Conservation (phyloP, 306 rosid species). For the Lathyrus aphaca region DNA sequence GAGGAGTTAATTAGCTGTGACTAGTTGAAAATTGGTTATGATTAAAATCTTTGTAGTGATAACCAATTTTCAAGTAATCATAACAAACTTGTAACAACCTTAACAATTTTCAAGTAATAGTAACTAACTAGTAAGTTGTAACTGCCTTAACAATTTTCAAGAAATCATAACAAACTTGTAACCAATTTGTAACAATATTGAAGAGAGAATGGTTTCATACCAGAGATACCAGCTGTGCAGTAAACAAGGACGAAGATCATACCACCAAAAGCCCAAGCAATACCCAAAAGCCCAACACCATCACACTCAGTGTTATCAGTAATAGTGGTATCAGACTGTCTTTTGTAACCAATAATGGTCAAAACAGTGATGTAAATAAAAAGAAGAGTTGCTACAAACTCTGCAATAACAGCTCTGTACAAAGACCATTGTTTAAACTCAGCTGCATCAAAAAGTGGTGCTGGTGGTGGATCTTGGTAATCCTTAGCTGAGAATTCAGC, state of each 20-base stretch:
- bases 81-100: too few relatives aligned
- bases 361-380: constrained; percentile 85
- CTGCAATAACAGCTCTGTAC: constrained; percentile 84
- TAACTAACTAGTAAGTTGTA: not conserved
- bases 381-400: constrained; percentile 89
- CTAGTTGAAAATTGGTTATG: too few relatives aligned
- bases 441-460: constrained; percentile 58
- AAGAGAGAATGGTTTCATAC: constrained; percentile 30
- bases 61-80: too few relatives aligned
- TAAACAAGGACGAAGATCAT: constrained; percentile 97
- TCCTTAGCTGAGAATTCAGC: constrained; percentile 62
- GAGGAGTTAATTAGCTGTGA: not conserved
- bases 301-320: constrained; percentile 45
- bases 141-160: not conserved
- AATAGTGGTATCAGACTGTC: constrained; percentile 1
- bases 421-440: constrained; percentile 82
- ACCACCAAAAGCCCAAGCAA: constrained; percentile 99
- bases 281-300: constrained; percentile 87
- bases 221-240: constrained; percentile 99
- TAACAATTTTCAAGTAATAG: not conserved
- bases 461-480: constrained; percentile 91
- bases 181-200: too few relatives aligned
- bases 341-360: constrained; percentile 80
- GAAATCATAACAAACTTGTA: not conserved
- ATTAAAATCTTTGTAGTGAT: too few relatives aligned